Percentiles rank a stretch among this genome's conserved stretches.
phyloP scores from a whole-genome alignment of 345 rosid species.

The Euphorbia tirucalli region DNA sequence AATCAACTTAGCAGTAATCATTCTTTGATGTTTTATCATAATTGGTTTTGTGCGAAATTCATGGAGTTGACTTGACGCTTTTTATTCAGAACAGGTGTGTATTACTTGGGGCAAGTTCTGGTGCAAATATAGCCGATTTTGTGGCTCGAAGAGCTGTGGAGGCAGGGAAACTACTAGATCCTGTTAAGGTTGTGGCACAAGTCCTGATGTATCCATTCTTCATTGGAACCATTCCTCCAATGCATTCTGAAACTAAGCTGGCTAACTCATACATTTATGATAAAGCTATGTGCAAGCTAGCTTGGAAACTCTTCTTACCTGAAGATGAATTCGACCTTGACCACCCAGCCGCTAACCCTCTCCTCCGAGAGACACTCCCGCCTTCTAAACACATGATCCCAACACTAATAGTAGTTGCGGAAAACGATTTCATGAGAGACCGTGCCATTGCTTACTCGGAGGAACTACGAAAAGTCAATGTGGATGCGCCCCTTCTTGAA shows the following conservation, averaged over 20 bases:
- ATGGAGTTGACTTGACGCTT: constrained; percentile 1
- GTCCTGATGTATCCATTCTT: constrained; percentile 89
- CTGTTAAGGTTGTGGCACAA: constrained; percentile 91
- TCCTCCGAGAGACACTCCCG: constrained; percentile 58
- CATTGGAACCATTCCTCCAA: constrained; percentile 74
- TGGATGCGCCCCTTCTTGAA: constrained; percentile 86
- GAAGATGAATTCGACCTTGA: constrained; percentile 74
- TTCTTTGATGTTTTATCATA: no score
- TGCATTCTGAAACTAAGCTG: constrained; percentile 76
- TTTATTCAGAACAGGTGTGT: constrained; percentile 60
- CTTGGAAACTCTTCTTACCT: constrained; percentile 86
- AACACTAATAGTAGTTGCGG: constrained; percentile 86
- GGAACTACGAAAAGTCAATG: constrained; percentile 80
- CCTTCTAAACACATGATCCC: constrained; percentile 91
- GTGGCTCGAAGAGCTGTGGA: constrained; percentile 75
- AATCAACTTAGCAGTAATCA: neutral
- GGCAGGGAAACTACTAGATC: constrained; percentile 62
- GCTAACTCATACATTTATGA: constrained; percentile 92
- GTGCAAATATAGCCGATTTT: constrained; percentile 84
- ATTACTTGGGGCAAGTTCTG: constrained; percentile 91
- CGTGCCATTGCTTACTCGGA: constrained; percentile 92
- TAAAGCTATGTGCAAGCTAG: constrained; percentile 68
- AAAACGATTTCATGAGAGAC: constrained; percentile 96
- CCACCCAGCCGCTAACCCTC: constrained; percentile 89
- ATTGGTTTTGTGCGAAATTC: neutral